phyloP scores from a whole-genome alignment of 2,329 filamentous ascomycete species.

The Cladosporium colombiae region DNA sequence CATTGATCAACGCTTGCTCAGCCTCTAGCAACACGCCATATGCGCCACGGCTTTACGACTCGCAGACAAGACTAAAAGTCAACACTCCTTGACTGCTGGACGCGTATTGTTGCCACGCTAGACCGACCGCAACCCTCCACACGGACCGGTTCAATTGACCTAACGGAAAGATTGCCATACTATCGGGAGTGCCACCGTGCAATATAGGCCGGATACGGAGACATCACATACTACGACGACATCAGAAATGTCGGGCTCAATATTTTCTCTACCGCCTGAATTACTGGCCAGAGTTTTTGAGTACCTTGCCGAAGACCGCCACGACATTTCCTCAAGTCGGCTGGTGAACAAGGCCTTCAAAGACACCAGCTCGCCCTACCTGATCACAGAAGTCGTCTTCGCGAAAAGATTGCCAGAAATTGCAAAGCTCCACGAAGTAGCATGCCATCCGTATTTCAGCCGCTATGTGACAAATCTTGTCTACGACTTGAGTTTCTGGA shows the following conservation, averaged over 20 bases:
- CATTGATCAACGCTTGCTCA: conserved; percentile 12
- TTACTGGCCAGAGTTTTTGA: conserved; percentile 14
- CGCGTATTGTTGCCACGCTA: neutral
- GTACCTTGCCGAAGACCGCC: conserved; percentile 2
- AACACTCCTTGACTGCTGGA: neutral
- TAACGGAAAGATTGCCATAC: neutral
- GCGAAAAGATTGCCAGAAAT: conserved; percentile 10
- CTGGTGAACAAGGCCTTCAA: conserved; percentile 14
- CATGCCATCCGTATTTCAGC: conserved; percentile 17
- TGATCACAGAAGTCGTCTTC: conserved; percentile 17
- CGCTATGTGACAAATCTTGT: conserved; percentile 11
- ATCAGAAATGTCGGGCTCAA: neutral
- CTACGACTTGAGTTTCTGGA: conserved; percentile 18
- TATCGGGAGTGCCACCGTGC: neutral
- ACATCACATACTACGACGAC: neutral
- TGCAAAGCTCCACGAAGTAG: conserved; percentile 6
- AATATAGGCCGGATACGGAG: neutral
- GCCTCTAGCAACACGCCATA: neutral
- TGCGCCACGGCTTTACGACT: neutral
- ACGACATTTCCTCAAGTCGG: conserved; percentile 9
- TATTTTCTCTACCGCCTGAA: conserved; percentile 14
- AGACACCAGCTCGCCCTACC: conserved; percentile 9
- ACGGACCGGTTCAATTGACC: neutral
- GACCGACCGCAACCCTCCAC: neutral
- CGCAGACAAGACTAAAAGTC: neutral